Evolutionary conservation across 176 grass and related monocot species (phyloP), one percentile per base, ranked within the genome.

Genomic region (Aechmea fasciata): DNA sequence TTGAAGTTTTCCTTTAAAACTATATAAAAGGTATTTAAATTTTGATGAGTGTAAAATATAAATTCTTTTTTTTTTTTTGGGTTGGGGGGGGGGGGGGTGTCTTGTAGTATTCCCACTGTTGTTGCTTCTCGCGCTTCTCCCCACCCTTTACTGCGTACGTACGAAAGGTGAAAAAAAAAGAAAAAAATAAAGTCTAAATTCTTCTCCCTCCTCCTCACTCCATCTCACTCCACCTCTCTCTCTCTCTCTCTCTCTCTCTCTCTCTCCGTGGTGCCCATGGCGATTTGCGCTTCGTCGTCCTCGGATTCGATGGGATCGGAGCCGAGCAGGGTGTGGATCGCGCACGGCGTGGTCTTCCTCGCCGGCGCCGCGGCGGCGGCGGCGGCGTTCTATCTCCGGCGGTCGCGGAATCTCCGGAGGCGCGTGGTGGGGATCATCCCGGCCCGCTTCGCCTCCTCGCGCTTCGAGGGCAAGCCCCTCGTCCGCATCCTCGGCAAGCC

Each of bases 391-490:
- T 87, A 85, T 72, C 68, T 83, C 75, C 75, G 78, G 75, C 65
- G 52, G 24, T 84, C 83, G 11, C 67, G 76, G 57, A 75, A 66
- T 28, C 84, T 88, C 83, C 88, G 88, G 29, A 77, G 78, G 75
- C 80, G 83, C 61, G 86, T 87, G 63, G 77, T 90, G 17, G 93
- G 89, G 18, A 71, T 96, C 73, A 92, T 96, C 33, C 93, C 93
- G n/a, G 89, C 93, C 33, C 81, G 93, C 13, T 92, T 84, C 79
- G 88, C 92, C 24, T 96, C 92, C 13, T 92, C 92, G 3, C 92
- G 92, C 20, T 96, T 92, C 76, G 83, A 89, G 64, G 93, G 86
- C 17, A 92, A 96, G 61, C 88, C 93, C 72, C 93, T 96, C 57
- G 81, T 77, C 41, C 71, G 10, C 66, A 92, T 92, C 64, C 85